Evolutionary conservation across 1,284 basidiomycete genomes (phyloP).

Genomic region (Leccinum fallax): DNA sequence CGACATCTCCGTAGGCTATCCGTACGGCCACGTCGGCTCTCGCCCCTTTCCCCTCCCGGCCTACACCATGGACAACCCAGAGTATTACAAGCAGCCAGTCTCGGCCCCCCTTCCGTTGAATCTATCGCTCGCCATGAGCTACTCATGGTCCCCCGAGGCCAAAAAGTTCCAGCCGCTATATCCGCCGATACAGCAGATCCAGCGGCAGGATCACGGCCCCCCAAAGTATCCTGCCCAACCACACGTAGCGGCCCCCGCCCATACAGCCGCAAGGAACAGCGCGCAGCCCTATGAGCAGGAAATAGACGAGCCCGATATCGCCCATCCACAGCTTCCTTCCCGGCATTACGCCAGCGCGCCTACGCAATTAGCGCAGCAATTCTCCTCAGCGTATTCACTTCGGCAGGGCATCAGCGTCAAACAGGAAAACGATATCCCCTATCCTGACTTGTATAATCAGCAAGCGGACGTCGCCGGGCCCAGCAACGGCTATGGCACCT

Average conservation of each 20-base stretch:
- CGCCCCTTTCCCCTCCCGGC: conserved; percentile 28
- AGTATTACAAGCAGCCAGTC: conserved; percentile 38
- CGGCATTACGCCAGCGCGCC: conserved; percentile 27
- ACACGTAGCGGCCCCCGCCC: conserved; percentile 12
- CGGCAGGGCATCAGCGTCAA: conserved; percentile 30
- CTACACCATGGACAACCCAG: conserved; percentile 26
- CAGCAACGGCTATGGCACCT: conserved; percentile 26
- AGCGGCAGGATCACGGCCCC: conserved; percentile 29
- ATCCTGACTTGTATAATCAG: conserved; percentile 30
- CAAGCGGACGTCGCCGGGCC: conserved; percentile 30
- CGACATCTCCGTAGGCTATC: conserved; percentile 27
- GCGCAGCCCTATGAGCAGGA: conserved; percentile 29
- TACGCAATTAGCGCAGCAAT: conserved; percentile 27
- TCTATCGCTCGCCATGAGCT: conserved; percentile 36
- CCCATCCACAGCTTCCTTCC: conserved; percentile 26
- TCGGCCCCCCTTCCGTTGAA: conserved; percentile 36
- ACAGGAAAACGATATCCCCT: conserved; percentile 34
- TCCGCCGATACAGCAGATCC: conserved; percentile 37
- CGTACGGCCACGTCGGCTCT: conserved; percentile 27
- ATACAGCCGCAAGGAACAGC: conserved; percentile 16
- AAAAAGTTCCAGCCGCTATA: conserved; percentile 42
- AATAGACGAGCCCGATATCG: conserved; percentile 31
- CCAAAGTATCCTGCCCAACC: conserved; percentile 22
- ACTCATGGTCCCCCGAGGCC: conserved; percentile 34
- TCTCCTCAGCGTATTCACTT: conserved; percentile 28